Evolutionary conservation across 495 filamentous ascomycete genomes (phyloP).

Genomic region (Daldinia concentrica): DNA sequence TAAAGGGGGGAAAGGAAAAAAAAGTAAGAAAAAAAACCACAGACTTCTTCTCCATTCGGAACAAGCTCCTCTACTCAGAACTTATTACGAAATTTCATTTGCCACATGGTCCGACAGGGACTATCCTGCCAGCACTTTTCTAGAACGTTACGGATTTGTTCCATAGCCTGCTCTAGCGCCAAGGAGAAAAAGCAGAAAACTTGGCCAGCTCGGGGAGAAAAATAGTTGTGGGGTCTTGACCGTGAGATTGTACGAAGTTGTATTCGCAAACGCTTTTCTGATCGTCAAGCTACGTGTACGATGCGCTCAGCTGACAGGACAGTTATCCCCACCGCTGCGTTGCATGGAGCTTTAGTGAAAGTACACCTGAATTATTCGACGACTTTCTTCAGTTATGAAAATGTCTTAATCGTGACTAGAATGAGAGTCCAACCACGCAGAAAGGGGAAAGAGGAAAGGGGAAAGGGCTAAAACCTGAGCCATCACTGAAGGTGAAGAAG

Average conservation of each 20-base stretch:
- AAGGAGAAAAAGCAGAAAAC: conserved; percentile 26
- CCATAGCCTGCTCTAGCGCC: conserved; percentile 38
- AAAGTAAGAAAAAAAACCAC: conserved; percentile 16
- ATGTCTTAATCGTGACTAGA: conserved; percentile 10
- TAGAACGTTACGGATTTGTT: conserved; percentile 46
- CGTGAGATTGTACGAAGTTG: conserved; percentile 28
- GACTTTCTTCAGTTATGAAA: conserved; percentile 13
- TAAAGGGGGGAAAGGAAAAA: conserved; percentile 5
- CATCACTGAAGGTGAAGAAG: conserved; percentile 26
- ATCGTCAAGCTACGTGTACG: conserved; percentile 43
- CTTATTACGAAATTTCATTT: conserved; percentile 35
- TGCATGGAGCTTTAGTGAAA: conserved; percentile 28
- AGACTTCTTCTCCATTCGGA: conserved; percentile 31
- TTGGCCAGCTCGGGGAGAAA: conserved; percentile 23
- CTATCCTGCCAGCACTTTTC: conserved; percentile 33
- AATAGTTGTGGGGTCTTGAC: conserved; percentile 29
- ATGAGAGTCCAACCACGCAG: conserved; percentile 11
- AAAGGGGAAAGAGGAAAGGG: conserved; percentile 1
- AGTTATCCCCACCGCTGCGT: conserved; percentile 32
- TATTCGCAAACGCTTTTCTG: conserved; percentile 35
- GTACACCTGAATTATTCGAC: conserved; percentile 19
- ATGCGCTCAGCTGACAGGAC: conserved; percentile 42
- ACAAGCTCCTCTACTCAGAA: conserved; percentile 21
- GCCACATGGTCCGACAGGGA: conserved; percentile 43
- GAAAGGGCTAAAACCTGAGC: conserved; percentile 9